Base-by-base conservation (phyloP, 1,284 basidiomycete genomes). In the Thelephora terrestris region DNA sequence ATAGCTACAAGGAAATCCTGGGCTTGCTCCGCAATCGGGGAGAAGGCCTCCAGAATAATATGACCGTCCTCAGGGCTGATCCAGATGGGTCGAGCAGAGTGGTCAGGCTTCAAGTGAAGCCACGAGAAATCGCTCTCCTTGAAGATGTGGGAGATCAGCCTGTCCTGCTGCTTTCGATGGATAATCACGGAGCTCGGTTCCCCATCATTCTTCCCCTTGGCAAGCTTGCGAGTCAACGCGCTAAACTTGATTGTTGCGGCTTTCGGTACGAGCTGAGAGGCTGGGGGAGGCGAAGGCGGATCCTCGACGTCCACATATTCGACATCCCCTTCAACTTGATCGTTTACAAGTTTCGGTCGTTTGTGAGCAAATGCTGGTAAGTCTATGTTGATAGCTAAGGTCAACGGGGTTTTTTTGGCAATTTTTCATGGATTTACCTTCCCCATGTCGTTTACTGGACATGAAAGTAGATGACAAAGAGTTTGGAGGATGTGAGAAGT, bases 1-100 rank as follows among this genome's bases (percentile, higher is more conserved):
- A 99, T 98, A 45, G 96, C 95, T 49, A 96, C 91, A 37, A 99
- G 74, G 60, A 99, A 99, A 64, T 99, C 96, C 67, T 99, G 95
- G 3, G 96, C 96, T 66, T 97, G 93, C 59, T 95, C 91, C 24
- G 96, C 95, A 52, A 99, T 92, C 1, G 95, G 90, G 25, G 91
- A 92, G 63, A 97, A 98, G 0, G 91, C 91, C 66, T 97, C 94
- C 32, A 98, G 78, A 52, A 96, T 97, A 60, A 97, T 96, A 59
- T 93, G 87, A 0, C 91, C 90, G 58, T 89, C 83, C 56, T 92
- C 89, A 34, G 95, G 94, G 55, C 85, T 89, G 54, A 98, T 95
- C 91, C 92, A 98, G 21, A 97, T 69, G 17, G 94, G 94, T 40
- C 94, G 79, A 12, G 89, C 85, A 18, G 80, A 74, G 63, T 98